Evolutionary conservation across 2,329 filamentous ascomycete species (phyloP).

Genomic region (Pseudocercospora eumusae): DNA sequence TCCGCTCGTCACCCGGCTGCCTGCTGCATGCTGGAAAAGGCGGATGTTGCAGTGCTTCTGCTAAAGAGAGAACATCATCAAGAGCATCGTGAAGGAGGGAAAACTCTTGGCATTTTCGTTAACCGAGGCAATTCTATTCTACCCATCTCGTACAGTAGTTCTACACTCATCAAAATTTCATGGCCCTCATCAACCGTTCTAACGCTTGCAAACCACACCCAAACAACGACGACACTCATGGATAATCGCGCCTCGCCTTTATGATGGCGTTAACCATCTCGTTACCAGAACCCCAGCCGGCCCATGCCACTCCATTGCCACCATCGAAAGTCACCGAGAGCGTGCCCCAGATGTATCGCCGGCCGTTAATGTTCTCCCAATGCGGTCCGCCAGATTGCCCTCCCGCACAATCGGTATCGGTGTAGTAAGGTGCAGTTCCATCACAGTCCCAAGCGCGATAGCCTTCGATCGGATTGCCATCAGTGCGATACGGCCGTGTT

Average conservation of each 20-base stretch:
- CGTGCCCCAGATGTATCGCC: constrained; percentile 19
- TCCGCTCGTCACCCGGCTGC: not conserved
- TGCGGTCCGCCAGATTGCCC: constrained; percentile 21
- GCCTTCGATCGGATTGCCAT: constrained; percentile 16
- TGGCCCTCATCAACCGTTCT: not conserved
- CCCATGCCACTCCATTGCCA: constrained; percentile 14
- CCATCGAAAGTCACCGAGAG: constrained; percentile 17
- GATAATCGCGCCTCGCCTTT: constrained; percentile 16
- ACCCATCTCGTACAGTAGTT: no score
- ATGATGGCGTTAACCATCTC: constrained; percentile 16
- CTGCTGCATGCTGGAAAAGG: not conserved
- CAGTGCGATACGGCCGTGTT: constrained; percentile 16
- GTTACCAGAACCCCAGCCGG: constrained; percentile 17
- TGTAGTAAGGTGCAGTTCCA: constrained; percentile 17
- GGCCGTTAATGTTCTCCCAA: constrained; percentile 12
- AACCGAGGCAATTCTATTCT: not conserved
- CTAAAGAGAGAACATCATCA: not conserved
- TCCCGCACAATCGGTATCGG: constrained; percentile 20
- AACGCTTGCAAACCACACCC: constrained; percentile 8
- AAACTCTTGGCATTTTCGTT: not conserved
- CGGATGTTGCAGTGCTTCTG: not conserved
- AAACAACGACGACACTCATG: constrained; percentile 7
- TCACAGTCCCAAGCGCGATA: constrained; percentile 17
- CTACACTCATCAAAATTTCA: constrained; percentile 1
- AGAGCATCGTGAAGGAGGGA: not conserved